Evolutionary conservation across 257 asterid species (phyloP).

Genomic region (Capsicum pubescens): DNA sequence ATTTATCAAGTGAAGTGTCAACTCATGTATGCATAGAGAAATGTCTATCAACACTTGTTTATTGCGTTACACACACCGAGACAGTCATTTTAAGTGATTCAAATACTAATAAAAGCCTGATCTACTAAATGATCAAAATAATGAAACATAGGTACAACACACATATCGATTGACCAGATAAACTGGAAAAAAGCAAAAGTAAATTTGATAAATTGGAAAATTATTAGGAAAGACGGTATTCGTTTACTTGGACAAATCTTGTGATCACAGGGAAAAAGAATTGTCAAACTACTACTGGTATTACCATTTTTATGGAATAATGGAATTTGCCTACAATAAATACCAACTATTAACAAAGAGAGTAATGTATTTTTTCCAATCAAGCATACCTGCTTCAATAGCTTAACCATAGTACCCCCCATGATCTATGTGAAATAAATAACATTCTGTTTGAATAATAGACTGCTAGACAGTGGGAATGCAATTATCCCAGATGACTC

Average conservation of each 20-base stretch:
- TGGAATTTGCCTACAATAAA: neutral
- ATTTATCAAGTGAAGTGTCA: constrained; percentile 2
- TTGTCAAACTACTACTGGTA: neutral
- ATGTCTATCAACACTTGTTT: neutral
- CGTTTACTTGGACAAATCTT: neutral
- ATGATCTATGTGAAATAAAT: neutral
- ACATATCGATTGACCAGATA: neutral
- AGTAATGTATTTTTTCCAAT: no score
- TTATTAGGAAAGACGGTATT: neutral
- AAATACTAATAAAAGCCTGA: neutral
- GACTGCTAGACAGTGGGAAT: neutral
- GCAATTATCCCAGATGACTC: constrained; percentile 13
- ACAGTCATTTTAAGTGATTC: constrained; percentile 13
- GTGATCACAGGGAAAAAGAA: neutral
- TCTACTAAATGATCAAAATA: neutral
- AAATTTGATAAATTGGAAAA: neutral
- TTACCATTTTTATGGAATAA: neutral
- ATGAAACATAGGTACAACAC: neutral
- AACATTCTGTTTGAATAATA: neutral
- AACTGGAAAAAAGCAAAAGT: neutral
- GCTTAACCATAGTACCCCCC: neutral
- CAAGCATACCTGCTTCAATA: neutral
- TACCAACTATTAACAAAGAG: neutral
- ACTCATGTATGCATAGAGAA: no score
- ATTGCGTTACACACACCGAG: neutral